Base-by-base conservation (phyloP, 2,329 filamentous ascomycete genomes). In the Venturia carpophila region DNA sequence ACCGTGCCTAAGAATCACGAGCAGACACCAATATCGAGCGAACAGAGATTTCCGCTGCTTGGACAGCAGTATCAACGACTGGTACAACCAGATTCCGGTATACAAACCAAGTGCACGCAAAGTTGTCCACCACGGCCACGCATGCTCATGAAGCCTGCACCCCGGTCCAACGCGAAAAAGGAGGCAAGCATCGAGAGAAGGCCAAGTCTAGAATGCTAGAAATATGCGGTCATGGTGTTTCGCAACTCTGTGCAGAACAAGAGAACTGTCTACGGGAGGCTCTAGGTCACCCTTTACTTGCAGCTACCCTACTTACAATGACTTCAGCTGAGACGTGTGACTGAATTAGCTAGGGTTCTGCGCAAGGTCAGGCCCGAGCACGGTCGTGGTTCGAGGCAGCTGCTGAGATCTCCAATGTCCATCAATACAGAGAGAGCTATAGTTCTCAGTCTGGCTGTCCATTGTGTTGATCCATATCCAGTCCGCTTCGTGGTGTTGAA, bases 281-380 rank as follows among this genome's bases (percentile, higher is more conserved):
- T 37, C 52, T 27, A 37, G 52, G 52, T 37, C 30, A 11, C 52
- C 17, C 52, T 58, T n/a, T 58, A 58, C 52, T 30, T 58, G 52
- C 24, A 30, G 52, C 52, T 58, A 58, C 52, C 52, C 27, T 58
- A 58, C 15, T 15, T 27, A 27, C 52, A 37, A 58, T 27, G 30
- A 58, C 27, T 58, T 30, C 27, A 58, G 9, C 27, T 58, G 52
- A 58, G 52, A 58, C 52, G 52, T 56, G 30, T 34, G 52, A 34
- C 52, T 27, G 30, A 37, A 37, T 58, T 15, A 58, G 52, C 52
- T 58, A 58, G 52, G 52, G 52, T 58, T 58, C 17, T 58, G 11
- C 24, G 11, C 52, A 58, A 58, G 30, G 52, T 58, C 6, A 58
- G 52, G 52, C 30, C 52, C 30, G 52, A 27, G 52, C 17, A 17